Evolutionary conservation across 2,329 filamentous ascomycete species (phyloP), one percentile per base, ranked within the genome.

Genomic region (Colletotrichum navitas): DNA sequence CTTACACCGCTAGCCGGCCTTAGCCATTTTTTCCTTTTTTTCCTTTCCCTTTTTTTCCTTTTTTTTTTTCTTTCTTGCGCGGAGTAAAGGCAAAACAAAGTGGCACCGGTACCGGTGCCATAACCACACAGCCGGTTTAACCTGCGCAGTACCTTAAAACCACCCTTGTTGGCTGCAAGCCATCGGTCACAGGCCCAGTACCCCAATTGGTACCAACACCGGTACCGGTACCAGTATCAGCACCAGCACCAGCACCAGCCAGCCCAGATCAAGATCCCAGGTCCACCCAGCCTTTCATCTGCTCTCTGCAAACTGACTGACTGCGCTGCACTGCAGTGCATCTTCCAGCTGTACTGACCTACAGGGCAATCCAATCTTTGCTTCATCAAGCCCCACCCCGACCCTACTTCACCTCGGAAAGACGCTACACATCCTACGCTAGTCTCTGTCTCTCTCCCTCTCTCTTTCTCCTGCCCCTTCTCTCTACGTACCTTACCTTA

Each of bases 391-490:
- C 64, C 68, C 68, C 68, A 71, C 64, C 64, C 68, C 43, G 64
- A 63, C 64, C 68, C 49, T 56, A 71, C 68, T 64, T 60, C 43
- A 64, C 66, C 65, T 64, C 54, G 32, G 26, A 68, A 71, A 69
- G 69, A 59, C 69, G 69, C 69, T 72, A 72, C 69, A 72, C 69
- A 72, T 61, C 47, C 65, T 64, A 56, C 65, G 69, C 65, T 63
- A 39, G 8, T 10, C 32, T 34, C 32, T 34, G 24, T 51, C 24
- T 26, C 24, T 26, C 21, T 3, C 43, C n/a, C 32, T 34, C 47
- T 51, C 24, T 26, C 24, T 26, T 8, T 3, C 43, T 14, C 41
- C n/a, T 29, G 29, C 18, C 16, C 16, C 5, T 6, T 39, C 47
- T 16, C 49, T 52, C 21, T 56, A 56, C 34, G 54, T 56, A 56